Evolutionary conservation across 768 basidiomycete genomes (phyloP).

Genomic region (Russula lepida): DNA sequence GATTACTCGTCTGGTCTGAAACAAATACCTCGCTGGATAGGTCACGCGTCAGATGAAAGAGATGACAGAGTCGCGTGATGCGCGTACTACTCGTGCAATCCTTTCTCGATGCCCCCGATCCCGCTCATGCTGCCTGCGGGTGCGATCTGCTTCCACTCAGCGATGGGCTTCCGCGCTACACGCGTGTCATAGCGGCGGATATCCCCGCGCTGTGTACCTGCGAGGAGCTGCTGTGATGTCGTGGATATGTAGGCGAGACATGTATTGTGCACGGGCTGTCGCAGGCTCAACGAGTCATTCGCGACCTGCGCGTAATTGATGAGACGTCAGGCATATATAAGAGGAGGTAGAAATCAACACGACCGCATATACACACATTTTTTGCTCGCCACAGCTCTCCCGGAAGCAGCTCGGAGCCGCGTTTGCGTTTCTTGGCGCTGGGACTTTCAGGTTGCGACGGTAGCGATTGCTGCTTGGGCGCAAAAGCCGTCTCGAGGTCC

Average conservation of each 20-base stretch:
- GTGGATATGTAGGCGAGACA: conserved; percentile 49
- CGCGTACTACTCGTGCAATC: conserved; percentile 51
- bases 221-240: conserved; percentile 44
- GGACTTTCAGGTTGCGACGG: conserved; percentile 15
- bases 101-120: conserved; percentile 49
- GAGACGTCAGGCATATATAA: neutral
- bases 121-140: conserved; percentile 43
- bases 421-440: conserved; percentile 48
- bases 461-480: conserved; percentile 20
- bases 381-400: conserved; percentile 81
- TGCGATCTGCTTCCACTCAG: conserved; percentile 52
- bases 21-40: conserved; percentile 55
- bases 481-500: conserved; percentile 56
- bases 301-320: conserved; percentile 39
- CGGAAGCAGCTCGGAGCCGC: conserved; percentile 47
- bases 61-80: conserved; percentile 23
- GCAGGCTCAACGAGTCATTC: conserved; percentile 67
- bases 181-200: conserved; percentile 74
- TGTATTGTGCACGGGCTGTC: conserved; percentile 72
- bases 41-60: neutral
- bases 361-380: conserved; percentile 41
- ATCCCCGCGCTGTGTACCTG: conserved; percentile 70
- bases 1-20: conserved; percentile 53
- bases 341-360: neutral
- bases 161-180: conserved; percentile 55